Conservation (phyloP, 495 filamentous ascomycete genomes). For the Xylaria telfairii region DNA sequence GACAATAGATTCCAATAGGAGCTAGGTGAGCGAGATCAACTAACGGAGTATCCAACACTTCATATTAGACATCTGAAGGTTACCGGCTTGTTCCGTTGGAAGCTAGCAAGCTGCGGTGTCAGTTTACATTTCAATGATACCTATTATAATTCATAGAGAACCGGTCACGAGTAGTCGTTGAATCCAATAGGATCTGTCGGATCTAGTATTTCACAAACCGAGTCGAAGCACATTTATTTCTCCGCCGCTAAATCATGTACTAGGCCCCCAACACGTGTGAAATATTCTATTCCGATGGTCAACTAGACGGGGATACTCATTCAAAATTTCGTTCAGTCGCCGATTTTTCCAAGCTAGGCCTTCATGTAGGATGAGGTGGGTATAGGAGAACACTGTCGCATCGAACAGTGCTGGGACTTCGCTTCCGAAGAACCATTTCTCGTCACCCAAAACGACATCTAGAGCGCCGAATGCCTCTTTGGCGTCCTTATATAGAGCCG, state of each 20-base stretch:
- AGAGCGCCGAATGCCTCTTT: slow-evolving; percentile 77
- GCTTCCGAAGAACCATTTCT: slow-evolving; percentile 51
- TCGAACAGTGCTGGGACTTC: slow-evolving; percentile 76
- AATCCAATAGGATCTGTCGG: background rate
- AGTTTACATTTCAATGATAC: slow-evolving; percentile 2
- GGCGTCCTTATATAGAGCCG: slow-evolving; percentile 70
- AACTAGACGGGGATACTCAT: slow-evolving; percentile 43
- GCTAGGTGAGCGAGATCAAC: background rate
- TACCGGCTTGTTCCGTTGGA: background rate
- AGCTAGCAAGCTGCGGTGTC: background rate
- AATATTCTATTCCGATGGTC: slow-evolving; percentile 43
- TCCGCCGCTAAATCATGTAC: background rate
- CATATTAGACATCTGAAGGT: background rate
- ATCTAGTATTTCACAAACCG: background rate
- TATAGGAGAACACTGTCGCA: slow-evolving; percentile 88
- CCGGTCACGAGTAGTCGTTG: background rate
- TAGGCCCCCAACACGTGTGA: slow-evolving; percentile 36
- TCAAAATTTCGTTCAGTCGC: slow-evolving; percentile 27
- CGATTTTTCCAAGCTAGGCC: slow-evolving; percentile 61
- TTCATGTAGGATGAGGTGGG: slow-evolving; percentile 75
- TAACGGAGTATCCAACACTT: slow-evolving; percentile 11
- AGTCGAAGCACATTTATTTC: background rate
- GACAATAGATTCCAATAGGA: no score
- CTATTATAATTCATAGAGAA: slow-evolving; percentile 1
- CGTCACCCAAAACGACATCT: slow-evolving; percentile 67